Conservation (phyloP, 2,329 filamentous ascomycete genomes). For the Curvularia lunata region DNA sequence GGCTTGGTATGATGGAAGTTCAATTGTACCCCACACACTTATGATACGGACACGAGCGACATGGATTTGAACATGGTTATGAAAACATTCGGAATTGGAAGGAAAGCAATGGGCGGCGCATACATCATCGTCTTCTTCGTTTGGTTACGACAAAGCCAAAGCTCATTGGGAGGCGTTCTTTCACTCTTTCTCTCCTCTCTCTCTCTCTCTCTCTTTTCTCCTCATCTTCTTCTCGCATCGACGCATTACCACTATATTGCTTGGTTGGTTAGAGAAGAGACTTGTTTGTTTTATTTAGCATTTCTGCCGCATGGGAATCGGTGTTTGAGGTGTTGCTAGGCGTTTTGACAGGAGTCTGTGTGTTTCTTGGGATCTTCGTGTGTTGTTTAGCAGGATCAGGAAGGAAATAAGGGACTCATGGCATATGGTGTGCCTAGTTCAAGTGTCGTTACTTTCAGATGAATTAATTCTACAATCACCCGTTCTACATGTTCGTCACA, state of each 20-base stretch:
- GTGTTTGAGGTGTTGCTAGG: neutral
- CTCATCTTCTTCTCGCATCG: neutral
- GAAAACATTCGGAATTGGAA: neutral
- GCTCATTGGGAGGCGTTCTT: constrained; percentile 8
- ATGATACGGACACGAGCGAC: constrained; percentile 18
- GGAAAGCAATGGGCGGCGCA: neutral
- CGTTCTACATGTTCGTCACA: too few species aligned
- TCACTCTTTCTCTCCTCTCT: neutral
- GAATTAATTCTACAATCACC: neutral
- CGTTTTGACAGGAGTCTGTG: too few species aligned
- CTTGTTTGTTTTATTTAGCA: neutral
- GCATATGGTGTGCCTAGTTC: neutral
- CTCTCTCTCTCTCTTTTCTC: neutral
- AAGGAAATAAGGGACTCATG: neutral
- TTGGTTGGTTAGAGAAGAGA: neutral
- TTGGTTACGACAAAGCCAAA: neutral
- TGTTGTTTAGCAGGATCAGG: too few species aligned
- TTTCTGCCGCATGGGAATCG: neutral
- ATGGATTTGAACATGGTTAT: neutral
- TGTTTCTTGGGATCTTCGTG: neutral
- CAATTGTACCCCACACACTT: constrained; percentile 8
- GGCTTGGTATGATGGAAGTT: constrained; percentile 4
- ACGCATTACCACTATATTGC: neutral
- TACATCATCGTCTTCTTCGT: neutral
- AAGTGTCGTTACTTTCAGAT: neutral